These are phyloP conservation scores for Leptodontidium sp. DNA, from an alignment of 2,329 filamentous ascomycete species.

Conservation along the genomic window DNA sequence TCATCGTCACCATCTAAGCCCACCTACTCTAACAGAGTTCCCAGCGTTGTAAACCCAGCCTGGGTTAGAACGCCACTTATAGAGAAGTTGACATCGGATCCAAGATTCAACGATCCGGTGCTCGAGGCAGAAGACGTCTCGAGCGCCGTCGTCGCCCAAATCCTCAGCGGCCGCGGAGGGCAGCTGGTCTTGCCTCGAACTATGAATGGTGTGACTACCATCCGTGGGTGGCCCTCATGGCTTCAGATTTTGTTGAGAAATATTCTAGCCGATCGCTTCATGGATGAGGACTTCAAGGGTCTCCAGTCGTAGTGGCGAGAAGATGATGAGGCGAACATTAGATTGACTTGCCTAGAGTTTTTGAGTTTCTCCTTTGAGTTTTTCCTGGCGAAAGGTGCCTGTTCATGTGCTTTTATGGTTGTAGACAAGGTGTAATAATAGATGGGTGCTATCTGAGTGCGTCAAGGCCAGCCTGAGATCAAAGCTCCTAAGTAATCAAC, in stretches of 20 bases:
- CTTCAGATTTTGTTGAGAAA: constrained; percentile 39
- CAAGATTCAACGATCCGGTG: constrained; percentile 57
- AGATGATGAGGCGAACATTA: background rate
- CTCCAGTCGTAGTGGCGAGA: background rate
- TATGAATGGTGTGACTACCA: constrained; percentile 26
- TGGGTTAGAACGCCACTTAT: constrained; percentile 65
- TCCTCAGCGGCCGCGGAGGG: constrained; percentile 60
- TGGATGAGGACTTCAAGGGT: constrained; percentile 12
- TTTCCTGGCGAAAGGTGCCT: background rate
- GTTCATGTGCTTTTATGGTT: background rate
- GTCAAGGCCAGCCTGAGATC: constrained; percentile 12
- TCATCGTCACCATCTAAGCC: background rate
- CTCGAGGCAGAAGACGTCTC: constrained; percentile 69
- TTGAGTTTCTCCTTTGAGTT: background rate
- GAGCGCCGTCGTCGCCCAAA: constrained; percentile 65
- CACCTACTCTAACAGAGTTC: constrained; percentile 3
- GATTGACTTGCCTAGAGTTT: background rate
- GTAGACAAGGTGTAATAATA: background rate
- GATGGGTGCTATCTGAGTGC: background rate
- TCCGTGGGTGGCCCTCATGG: constrained; percentile 44
- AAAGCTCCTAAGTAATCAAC: constrained; percentile 1
- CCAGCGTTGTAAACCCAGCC: constrained; percentile 27
- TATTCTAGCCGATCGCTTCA: constrained; percentile 24
- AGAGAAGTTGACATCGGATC: constrained; percentile 57
- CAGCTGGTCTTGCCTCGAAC: constrained; percentile 61